phyloP scores from a whole-genome alignment of 2,329 filamentous ascomycete species.

The Trichoderma polysporum region DNA sequence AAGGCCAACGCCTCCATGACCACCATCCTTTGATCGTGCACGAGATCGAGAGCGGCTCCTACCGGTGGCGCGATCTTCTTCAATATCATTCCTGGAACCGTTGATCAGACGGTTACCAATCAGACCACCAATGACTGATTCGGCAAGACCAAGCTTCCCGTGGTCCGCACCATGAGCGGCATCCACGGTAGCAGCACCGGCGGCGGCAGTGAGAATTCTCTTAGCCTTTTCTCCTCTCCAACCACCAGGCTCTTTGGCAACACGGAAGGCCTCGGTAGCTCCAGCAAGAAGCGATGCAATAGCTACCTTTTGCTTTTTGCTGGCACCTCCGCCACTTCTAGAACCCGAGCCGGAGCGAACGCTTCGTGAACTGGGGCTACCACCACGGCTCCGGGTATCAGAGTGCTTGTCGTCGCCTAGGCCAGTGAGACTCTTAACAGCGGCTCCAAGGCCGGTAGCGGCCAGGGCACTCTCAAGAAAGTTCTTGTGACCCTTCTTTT shows the following conservation, averaged over 20 bases:
- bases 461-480: slow-evolving; percentile 63
- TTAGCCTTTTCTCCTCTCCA: slow-evolving; percentile 93
- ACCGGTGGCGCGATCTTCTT: slow-evolving; percentile 57
- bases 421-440: slow-evolving; percentile 59
- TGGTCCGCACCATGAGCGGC: slow-evolving; percentile 70
- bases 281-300: slow-evolving; percentile 89
- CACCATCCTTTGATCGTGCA: slow-evolving; percentile 53
- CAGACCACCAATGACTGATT: slow-evolving; percentile 85
- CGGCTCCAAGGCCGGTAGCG: slow-evolving; percentile 61
- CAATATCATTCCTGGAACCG: slow-evolving; percentile 68
- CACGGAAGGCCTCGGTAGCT: slow-evolving; percentile 87
- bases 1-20: slow-evolving; percentile 51
- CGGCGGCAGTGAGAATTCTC: slow-evolving; percentile 84
- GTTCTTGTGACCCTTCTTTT: slow-evolving; percentile 62
- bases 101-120: slow-evolving; percentile 84
- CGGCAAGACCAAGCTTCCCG: slow-evolving; percentile 79
- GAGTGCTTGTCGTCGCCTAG: slow-evolving; percentile 43
- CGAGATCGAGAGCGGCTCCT: slow-evolving; percentile 70
- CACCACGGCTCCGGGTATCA: slow-evolving; percentile 50
- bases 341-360: slow-evolving; percentile 53
- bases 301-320: slow-evolving; percentile 78
- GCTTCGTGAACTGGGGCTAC: slow-evolving; percentile 46
- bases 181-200: slow-evolving; percentile 83
- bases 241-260: slow-evolving; percentile 81
- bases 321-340: slow-evolving; percentile 45